Base-by-base conservation (phyloP, 176 grass and related monocot genomes). In the Aegilops speltoides region DNA sequence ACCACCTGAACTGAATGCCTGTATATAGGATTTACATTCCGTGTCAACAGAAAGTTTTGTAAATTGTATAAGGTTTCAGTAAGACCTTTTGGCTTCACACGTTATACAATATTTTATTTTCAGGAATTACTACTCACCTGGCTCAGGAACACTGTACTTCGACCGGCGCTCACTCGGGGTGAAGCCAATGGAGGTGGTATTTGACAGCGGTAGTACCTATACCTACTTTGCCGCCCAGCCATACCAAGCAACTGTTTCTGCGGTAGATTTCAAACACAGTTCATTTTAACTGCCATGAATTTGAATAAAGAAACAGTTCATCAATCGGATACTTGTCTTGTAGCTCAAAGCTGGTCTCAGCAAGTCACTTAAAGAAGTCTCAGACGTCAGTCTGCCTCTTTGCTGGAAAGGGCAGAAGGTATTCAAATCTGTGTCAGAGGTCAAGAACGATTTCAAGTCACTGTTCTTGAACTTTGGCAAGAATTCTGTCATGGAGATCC, bases 121-220 rank as follows among this genome's bases (percentile, higher is more conserved):
- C 77, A 99, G 97, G 80, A 93, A 93, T 68, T 90, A 96, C 86
- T 99, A 99, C 89, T 99, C 97, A 78, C 94, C 97, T 34, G 94
- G 94, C 40, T 90, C 89, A 25, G 94, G 87, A 83, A 84, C 46
- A 57, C 68, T 99, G 38, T 87, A 79, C 73, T 99, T 92, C 1
- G 97, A 88, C 10, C 86, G 48, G 54, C 89, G 80, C 71, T 78
- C 85, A 0, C 82, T 99, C n/a, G 87, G 90, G 1, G 38, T 84
- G 12, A 99, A 83, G 90, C 87, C 91, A 29, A 94, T 94, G 90
- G 90, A 91, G 81, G 85, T 99, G 33, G 97, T 94, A 24, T 88
- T 96, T 88, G 97, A 99, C 77, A 97, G 87, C 57, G 97, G 97
- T 70, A 97, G 94, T 87, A 94, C 97, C 26, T 99, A 94, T 41